Base-by-base conservation (phyloP, 139 green algal species). In the Dunaliella primolecta region DNA sequence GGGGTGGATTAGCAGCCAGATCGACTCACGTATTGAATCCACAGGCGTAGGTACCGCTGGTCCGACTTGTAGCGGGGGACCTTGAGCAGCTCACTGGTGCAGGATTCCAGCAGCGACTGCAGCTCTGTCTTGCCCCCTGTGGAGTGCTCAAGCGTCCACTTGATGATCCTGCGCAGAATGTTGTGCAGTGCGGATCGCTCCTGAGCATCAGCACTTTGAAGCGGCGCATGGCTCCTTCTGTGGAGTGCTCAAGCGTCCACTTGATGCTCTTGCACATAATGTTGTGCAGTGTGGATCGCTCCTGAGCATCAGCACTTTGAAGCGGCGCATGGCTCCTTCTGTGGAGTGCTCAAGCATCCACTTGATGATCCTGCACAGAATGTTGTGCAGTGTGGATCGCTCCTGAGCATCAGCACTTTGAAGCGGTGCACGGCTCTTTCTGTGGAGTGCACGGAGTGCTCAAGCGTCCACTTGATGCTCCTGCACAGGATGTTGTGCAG, bases 11-110 rank as follows among this genome's bases (percentile, higher is more conserved):
- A n/a, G n/a, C n/a, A n/a, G n/a, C n/a, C n/a, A n/a, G n/a, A n/a
- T n/a, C n/a, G 0, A 90, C 93, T 91, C 70, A 96, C 95, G 86
- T 99, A 99, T 64, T 97, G 96, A 25, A 99, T 93, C 96, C 96
- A 99, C 3, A 99, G 74, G 3, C 96, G 89, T 30, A 99, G 92
- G 83, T 96, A 97, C 37, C 96, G 94, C 1, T 95, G 84, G 84
- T 99, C 96, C 21, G 89, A 82, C 20, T 88, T 90, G 89, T 99
- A 99, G 0, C 87, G 82, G 3, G 86, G 38, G 0, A 86, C 37
- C 2, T 81, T 85, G 70, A 93, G 85, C 75, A 98, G 91, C 84
- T 92, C 89, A 1, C 87, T 85, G 0, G 96, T 98, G 83, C 94
- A 97, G 0, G 90, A 81, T 89, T 99, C 95, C 35, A 98, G 86